Conservation (phyloP, 257 asterid genomes). For the Przewalskia tangutica region DNA sequence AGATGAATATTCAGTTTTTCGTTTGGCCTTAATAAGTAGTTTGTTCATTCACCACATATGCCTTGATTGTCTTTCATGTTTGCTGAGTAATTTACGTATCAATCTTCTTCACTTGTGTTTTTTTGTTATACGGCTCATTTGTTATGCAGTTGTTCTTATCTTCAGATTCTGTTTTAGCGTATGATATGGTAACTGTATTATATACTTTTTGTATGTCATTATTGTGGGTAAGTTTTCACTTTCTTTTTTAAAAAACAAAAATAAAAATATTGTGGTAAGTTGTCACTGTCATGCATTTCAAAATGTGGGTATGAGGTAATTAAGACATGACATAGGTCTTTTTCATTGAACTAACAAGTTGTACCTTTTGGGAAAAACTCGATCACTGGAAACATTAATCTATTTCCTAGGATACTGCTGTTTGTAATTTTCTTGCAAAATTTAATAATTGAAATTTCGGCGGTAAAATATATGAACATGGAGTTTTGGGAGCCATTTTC, state of each 20-base stretch:
- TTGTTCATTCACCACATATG: background rate
- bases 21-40: background rate
- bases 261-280: background rate
- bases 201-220: background rate
- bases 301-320: background rate
- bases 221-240: background rate
- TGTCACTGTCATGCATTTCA: background rate
- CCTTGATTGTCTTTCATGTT: background rate
- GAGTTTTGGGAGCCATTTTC: background rate
- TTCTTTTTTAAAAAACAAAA: background rate
- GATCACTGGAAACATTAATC: background rate
- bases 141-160: background rate
- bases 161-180: background rate
- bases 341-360: background rate
- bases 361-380: background rate
- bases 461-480: background rate
- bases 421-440: background rate
- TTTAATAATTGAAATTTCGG: background rate
- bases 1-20: background rate
- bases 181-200: background rate
- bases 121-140: background rate
- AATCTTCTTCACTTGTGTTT: background rate
- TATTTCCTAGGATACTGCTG: background rate
- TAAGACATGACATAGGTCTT: background rate
- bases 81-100: background rate